These are phyloP conservation scores for Cryptococcus hybrid DNA, from an alignment of 1,284 basidiomycete genomes.

Conservation along the genomic window DNA sequence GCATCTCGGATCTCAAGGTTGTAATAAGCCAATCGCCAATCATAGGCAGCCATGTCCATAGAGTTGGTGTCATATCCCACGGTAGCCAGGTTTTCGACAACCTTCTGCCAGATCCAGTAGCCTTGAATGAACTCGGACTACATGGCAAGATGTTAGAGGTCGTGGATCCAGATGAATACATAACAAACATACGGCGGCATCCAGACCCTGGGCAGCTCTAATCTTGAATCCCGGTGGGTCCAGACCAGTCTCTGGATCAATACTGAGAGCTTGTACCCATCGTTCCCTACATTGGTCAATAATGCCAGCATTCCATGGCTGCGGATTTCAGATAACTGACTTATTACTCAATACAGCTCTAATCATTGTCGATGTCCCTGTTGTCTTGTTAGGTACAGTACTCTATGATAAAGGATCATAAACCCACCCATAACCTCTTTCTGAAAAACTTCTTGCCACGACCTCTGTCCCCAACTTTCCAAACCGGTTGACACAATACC, in stretches of 20 bases:
- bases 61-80: constrained; percentile 91
- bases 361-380: constrained; percentile 60
- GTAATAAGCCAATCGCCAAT: constrained; percentile 87
- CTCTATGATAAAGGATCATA: neutral
- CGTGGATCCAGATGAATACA: neutral
- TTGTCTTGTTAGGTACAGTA: neutral
- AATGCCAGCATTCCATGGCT: neutral
- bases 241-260: constrained; percentile 88
- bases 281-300: constrained; percentile 58
- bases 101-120: constrained; percentile 96
- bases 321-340: constrained; percentile 7
- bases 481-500: constrained; percentile 55
- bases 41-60: constrained; percentile 80
- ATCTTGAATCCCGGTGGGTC: constrained; percentile 89
- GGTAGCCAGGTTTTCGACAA: constrained; percentile 87
- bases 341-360: constrained; percentile 26
- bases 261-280: constrained; percentile 87
- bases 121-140: constrained; percentile 83
- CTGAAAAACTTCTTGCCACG: constrained; percentile 48
- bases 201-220: constrained; percentile 77
- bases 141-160: constrained; percentile 53
- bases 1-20: constrained; percentile 89
- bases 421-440: constrained; percentile 47
- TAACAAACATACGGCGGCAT: constrained; percentile 51
- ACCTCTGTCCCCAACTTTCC: constrained; percentile 47